Evolutionary conservation across 805 yeast genomes (phyloP).

Genomic region (Yarrowia divulgata): DNA sequence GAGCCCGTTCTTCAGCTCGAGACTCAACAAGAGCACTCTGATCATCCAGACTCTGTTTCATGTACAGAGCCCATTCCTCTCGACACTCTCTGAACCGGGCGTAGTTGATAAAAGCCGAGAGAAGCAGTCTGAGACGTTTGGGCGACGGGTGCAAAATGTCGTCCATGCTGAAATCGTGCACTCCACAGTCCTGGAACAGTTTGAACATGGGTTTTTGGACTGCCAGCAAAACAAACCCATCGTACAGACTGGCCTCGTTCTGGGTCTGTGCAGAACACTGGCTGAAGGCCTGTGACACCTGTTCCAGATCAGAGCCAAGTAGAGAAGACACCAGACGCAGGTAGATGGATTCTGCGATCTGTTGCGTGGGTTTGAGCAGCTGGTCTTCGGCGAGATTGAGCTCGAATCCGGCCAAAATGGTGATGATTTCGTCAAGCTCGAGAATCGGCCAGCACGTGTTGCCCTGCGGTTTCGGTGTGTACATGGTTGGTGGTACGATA

Average conservation of each 20-base stretch:
- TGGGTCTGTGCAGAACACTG: neutral
- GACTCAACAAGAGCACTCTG: neutral
- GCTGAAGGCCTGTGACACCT: neutral
- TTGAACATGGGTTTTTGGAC: conserved; percentile 1
- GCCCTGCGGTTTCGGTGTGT: neutral
- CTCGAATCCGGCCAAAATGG: neutral
- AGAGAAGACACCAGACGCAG: neutral
- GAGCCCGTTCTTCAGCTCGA: neutral
- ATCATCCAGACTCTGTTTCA: neutral
- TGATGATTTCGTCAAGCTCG: conserved; percentile 13
- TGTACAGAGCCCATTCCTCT: conserved; percentile 7
- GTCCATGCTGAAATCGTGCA: conserved; percentile 15
- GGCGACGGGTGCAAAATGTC: conserved; percentile 2
- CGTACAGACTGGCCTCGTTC: neutral
- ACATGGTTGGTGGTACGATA: neutral
- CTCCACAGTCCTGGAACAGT: conserved; percentile 16
- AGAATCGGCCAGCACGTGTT: conserved; percentile 18
- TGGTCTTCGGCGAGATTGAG: conserved; percentile 1
- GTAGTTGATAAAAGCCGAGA: conserved; percentile 25
- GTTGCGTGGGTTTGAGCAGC: conserved; percentile 1
- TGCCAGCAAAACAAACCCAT: conserved; percentile 5
- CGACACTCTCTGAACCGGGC: conserved; percentile 23
- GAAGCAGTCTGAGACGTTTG: neutral
- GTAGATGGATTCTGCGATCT: conserved; percentile 7
- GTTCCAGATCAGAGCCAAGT: neutral